Conservation (phyloP, 352 stramenopile genomes). For the Pythium dissotocum region DNA sequence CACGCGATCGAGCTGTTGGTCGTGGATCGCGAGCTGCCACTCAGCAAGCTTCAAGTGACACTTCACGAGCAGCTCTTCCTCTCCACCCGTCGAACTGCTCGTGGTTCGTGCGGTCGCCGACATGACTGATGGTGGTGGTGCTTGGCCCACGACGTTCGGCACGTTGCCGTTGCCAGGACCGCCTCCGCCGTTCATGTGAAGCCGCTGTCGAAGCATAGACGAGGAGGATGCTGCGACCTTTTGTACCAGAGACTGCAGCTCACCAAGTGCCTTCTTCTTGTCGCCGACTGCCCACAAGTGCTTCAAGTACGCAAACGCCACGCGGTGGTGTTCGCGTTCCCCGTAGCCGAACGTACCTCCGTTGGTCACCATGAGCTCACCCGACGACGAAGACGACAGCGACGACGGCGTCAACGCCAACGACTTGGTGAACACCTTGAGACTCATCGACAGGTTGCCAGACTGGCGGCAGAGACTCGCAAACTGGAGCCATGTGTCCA, state of each 20-base stretch:
- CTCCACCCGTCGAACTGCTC: constrained; percentile 9
- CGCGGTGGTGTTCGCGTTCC: constrained; percentile 81
- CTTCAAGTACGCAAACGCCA: constrained; percentile 80
- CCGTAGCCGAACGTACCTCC: constrained; percentile 59
- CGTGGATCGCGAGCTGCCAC: constrained; percentile 81
- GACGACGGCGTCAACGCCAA: constrained; percentile 55
- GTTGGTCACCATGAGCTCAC: constrained; percentile 14
- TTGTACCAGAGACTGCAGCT: constrained; percentile 82
- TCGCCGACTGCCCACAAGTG: constrained; percentile 84
- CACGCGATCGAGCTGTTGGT: constrained; percentile 75
- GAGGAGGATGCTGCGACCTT: constrained; percentile 63
- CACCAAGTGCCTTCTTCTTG: constrained; percentile 85
- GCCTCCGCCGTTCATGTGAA: constrained; percentile 14
- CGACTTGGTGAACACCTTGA: constrained; percentile 86
- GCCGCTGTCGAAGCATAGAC: constrained; percentile 29
- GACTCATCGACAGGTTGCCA: constrained; percentile 83
- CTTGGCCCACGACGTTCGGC: constrained; percentile 8
- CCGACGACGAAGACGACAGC: constrained; percentile 11
- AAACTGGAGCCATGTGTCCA: constrained; percentile 95
- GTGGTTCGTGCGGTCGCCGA: constrained; percentile 24
- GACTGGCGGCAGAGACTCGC: constrained; percentile 92
- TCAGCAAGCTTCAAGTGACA: constrained; percentile 83
- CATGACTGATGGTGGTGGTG: constrained; percentile 31
- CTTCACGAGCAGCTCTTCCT: constrained; percentile 80
- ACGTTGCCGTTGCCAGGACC: constrained; percentile 7